Evolutionary conservation across 495 filamentous ascomycete species (phyloP), one percentile per base, ranked within the genome.

Genomic region (Podospora comata): DNA sequence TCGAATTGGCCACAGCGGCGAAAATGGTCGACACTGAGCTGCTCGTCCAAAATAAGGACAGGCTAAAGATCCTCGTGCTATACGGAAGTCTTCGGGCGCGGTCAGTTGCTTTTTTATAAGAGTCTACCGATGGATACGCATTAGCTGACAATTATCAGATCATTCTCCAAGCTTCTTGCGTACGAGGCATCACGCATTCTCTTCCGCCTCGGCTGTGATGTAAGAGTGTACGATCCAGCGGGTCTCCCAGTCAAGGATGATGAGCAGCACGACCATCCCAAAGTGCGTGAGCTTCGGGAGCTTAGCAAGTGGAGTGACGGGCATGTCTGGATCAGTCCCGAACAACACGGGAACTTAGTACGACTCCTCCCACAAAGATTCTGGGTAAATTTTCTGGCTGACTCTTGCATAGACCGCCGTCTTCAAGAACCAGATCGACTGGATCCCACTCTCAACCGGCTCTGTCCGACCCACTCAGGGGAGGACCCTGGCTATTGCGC

Each of bases 391-490:
- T 20, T 9, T 6, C 1, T 9, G 20, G 13, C 56, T 20, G 19
- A 58, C 18, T 58, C n/a, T 16, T 3, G 9, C 34, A 26, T 53
- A 88, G 82, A 91, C 89, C 0, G 88, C 82, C 0, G 87, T 91
- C 0, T 91, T 92, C 83, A 91, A 92, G 70, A 90, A 90, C 66
- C 88, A 91, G 66, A 91, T 91, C 61, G 89, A 91, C 76, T 92
- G 89, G 89, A 89, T 91, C 60, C 89, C 89, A 3, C 77, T 92
- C 0, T 81, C 74, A 0, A 86, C 84, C 0, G 88, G 89, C 11
- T 84, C 83, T 34, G 85, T 92, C 0, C 86, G 89, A 13, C 89
- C 89, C 1, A 91, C 89, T 0, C 89, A 92, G 74, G 88, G 88
- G 55, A 82, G 89, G 2, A 92, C 89, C 0, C 80, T 92, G 0